Conservation (phyloP, 352 stramenopile genomes). For the Phytophthora parvispora region DNA sequence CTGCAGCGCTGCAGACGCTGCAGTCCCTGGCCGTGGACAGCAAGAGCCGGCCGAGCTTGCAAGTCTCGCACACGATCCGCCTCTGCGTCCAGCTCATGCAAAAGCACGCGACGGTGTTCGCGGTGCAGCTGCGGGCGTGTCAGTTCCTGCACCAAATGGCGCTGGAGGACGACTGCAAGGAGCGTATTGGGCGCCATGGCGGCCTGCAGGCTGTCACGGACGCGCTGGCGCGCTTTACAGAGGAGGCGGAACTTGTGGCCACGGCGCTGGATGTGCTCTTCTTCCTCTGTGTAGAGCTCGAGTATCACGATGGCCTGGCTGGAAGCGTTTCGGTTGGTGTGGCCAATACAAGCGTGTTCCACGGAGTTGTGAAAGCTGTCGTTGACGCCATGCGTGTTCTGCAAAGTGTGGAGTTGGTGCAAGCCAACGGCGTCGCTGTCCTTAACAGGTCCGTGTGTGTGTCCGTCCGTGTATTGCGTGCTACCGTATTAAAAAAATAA, state of each 20-base stretch:
- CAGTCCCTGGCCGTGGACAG: slow-evolving; percentile 57
- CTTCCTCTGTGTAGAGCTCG: slow-evolving; percentile 61
- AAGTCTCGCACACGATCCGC: slow-evolving; percentile 36
- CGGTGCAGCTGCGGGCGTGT: slow-evolving; percentile 60
- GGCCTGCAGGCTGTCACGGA: slow-evolving; percentile 46
- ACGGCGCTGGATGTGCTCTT: slow-evolving; percentile 65
- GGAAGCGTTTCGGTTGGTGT: background rate
- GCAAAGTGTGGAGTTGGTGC: slow-evolving; percentile 47
- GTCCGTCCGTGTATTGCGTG: background rate
- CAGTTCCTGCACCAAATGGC: slow-evolving; percentile 80
- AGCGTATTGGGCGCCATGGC: slow-evolving; percentile 40
- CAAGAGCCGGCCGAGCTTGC: slow-evolving; percentile 43
- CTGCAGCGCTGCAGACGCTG: slow-evolving; percentile 57
- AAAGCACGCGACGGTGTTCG: slow-evolving; percentile 26
- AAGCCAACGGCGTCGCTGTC: slow-evolving; percentile 62
- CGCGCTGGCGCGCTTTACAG: slow-evolving; percentile 43
- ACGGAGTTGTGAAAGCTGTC: slow-evolving; percentile 13
- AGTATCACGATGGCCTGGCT: slow-evolving; percentile 21
- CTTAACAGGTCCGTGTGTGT: slow-evolving; percentile 59
- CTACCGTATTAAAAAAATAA: background rate
- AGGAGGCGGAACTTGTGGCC: slow-evolving; percentile 48
- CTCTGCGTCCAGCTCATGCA: slow-evolving; percentile 50
- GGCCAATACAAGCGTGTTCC: slow-evolving; percentile 6
- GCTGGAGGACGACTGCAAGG: slow-evolving; percentile 66
- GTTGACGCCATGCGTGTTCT: slow-evolving; percentile 46